Base-by-base conservation (phyloP, 768 basidiomycete species). In the Megacollybia marginata region DNA sequence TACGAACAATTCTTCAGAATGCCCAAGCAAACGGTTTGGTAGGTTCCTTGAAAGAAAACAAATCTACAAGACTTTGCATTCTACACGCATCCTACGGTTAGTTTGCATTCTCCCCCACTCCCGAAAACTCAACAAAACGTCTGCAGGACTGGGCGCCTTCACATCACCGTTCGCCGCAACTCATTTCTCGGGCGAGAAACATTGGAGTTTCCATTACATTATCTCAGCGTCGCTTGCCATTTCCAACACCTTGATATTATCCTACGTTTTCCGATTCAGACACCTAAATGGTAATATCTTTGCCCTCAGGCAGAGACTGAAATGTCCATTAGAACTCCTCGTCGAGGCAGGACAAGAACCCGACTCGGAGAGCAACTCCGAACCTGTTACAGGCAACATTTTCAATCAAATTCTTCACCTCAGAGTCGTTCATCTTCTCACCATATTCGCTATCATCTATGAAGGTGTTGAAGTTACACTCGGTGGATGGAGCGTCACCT, bases 401-500 rank as follows among this genome's bases (percentile, higher is more conserved):
- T 67, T 62, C 52, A 52, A 57, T 23, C 66, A 71, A 51, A 70
- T 73, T 36, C 52, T 72, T 42, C 43, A 59, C 8, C 51, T 68
- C 28, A 57, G 59, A 16, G 57, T 60, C 13, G 69, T 74, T 9
- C 70, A 74, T 47, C 54, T 62, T 47, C 58, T 74, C 11, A 65
- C 73, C 1, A 44, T 65, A 18, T 74, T 70, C 47, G 56, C 64
- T 9, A 54, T 73, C 15, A 66, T 73, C 23, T 75, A 75, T 52
- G 67, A 73, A 20, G 73, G 73, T 13, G 61, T 67, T 7, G 73
- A 75, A 53, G 66, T 67, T 9, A 71, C 71, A 1, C 56, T 75
- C 18, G 73, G 73, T 43, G 71, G 71, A 11, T 74, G 73, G 72
- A 72, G 71, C 42, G 72, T 74, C 4, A 74, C 73, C 9, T 74